Evolutionary conservation across 345 rosid genomes (phyloP).

Genomic region (Schrenkiella parvula): DNA sequence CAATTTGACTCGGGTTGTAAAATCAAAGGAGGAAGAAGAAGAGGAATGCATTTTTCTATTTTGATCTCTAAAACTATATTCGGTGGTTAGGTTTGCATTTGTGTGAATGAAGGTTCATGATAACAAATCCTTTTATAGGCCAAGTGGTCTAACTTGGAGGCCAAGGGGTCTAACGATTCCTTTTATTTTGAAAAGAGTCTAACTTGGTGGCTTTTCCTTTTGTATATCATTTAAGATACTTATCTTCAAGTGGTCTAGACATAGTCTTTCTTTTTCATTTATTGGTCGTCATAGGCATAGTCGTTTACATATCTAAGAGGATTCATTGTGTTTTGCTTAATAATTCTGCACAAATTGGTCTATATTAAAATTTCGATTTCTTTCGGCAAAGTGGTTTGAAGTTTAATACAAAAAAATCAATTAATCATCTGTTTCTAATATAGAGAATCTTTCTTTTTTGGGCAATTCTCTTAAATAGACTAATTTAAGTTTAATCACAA

Average conservation of each 20-base stretch:
- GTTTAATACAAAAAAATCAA: neutral
- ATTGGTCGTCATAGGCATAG: neutral
- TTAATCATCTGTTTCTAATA: neutral
- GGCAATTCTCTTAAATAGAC: too few relatives aligned
- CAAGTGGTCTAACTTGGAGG: neutral
- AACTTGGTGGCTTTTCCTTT: neutral
- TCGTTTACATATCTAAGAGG: neutral
- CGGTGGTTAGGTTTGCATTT: neutral
- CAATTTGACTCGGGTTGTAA: neutral
- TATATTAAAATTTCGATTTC: neutral
- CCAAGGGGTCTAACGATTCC: neutral
- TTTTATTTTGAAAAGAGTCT: neutral
- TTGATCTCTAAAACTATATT: neutral
- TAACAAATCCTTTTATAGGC: conserved; percentile 7
- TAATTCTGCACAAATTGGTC: too few relatives aligned
- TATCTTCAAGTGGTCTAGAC: neutral
- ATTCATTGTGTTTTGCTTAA: neutral
- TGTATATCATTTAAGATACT: neutral
- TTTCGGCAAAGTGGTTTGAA: too few relatives aligned
- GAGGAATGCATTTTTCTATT: conserved; percentile 14
- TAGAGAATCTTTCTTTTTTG: neutral
- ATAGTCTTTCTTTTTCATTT: neutral
- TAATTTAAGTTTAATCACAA: too few relatives aligned
- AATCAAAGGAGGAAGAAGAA: neutral
- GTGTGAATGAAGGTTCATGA: conserved; percentile 7